Base-by-base conservation (phyloP, 345 rosid species). In the Jatropha curcas region DNA sequence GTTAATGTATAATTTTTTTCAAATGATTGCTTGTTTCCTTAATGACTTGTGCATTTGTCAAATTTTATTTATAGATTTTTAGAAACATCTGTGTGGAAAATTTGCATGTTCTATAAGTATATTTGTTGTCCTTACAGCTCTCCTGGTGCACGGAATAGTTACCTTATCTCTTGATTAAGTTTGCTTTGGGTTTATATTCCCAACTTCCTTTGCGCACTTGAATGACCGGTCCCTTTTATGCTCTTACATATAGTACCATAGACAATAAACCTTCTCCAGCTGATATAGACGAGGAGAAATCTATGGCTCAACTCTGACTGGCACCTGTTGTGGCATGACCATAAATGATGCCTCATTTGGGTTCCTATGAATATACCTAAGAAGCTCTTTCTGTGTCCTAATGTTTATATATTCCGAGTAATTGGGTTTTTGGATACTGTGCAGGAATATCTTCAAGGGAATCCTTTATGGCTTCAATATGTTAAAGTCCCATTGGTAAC, bases 371-470 rank as follows among this genome's bases (percentile, higher is more conserved):
- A 52, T 22, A 16, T 56, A 14, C n/a, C 2, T 4, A 35, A 5
- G 25, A 24, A 2, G 17, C 5, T 25, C n/a, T n/a, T 14, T 34
- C 1, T 5, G 0, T 0, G 12, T 16, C 50, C 16, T 1, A 33
- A 8, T 22, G 13, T 53, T 52, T 14, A 43, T 51, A 7, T 37
- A 24, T 48, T 56, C 25, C 63, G 51, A 16, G 60, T 70, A 43
- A 48, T 27, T 58, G 31, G n/a, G 9, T 60, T 37, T 43, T 68
- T 41, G 45, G 19, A 68, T 73, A 4, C 20, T 72, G 41, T 80
- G 72, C 86, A 92, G 98, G 98, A 94, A 68, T 94, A 92, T 82
- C 96, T 90, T 43, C 98, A 94, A 72, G 98, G 97, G n/a, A 94
- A 94, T 74, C 99, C 99, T 1, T 48, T 90, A 71, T 94, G 99